These are phyloP conservation scores for Balansia obtecta DNA, from an alignment of 2,329 filamentous ascomycete genomes.

Conservation along the genomic window DNA sequence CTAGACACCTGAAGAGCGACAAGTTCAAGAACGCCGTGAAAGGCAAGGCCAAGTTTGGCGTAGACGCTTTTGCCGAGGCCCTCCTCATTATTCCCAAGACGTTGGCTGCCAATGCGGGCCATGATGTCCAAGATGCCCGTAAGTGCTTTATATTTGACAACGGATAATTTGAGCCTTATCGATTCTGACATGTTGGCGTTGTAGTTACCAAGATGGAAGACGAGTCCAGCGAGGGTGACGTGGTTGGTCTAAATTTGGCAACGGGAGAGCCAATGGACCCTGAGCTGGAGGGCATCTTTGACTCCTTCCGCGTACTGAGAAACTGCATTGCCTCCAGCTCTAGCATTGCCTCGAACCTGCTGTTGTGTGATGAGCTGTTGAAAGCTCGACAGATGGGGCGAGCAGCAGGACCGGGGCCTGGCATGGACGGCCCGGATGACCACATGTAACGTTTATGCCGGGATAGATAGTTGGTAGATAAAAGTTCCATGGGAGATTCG, in stretches of 20 bases:
- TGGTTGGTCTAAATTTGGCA: conserved; percentile 74
- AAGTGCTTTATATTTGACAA: conserved; percentile 29
- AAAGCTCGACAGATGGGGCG: conserved; percentile 93
- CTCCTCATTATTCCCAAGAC: conserved; percentile 95
- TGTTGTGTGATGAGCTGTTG: conserved; percentile 92
- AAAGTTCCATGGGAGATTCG: conserved; percentile 17
- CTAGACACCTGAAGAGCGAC: conserved; percentile 75
- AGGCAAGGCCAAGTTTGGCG: conserved; percentile 95
- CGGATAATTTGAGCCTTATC: conserved; percentile 8
- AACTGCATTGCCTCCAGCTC: conserved; percentile 91
- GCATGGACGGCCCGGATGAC: conserved; percentile 49
- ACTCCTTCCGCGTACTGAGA: conserved; percentile 88
- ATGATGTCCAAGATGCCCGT: conserved; percentile 93
- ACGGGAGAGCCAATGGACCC: conserved; percentile 94
- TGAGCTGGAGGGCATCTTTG: conserved; percentile 80
- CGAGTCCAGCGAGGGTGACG: conserved; percentile 69
- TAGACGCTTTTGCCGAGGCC: conserved; percentile 88
- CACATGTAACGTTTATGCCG: conserved; percentile 30
- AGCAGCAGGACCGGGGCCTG: conserved; percentile 47
- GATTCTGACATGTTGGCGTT: conserved; percentile 1
- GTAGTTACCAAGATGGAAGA: conserved; percentile 78
- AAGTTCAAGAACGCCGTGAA: conserved; percentile 82
- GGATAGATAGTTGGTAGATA: conserved; percentile 1
- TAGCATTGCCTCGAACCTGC: conserved; percentile 86
- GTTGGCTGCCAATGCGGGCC: conserved; percentile 86